Evolutionary conservation across 2,329 filamentous ascomycete genomes (phyloP), one percentile per base, ranked within the genome.

Genomic region (Huntiella moniliformis): DNA sequence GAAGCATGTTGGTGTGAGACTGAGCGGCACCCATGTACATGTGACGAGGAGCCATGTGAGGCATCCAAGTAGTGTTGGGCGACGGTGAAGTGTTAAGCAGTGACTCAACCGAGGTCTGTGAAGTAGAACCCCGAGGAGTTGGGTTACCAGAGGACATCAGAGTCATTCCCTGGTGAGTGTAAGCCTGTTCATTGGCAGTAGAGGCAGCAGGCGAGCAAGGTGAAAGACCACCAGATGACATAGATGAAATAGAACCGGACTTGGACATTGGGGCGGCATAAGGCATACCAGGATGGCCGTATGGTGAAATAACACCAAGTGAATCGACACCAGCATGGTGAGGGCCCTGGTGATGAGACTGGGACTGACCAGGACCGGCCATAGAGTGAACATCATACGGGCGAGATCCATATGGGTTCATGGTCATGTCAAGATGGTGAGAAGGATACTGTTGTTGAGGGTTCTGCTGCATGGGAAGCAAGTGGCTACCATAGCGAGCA

Each of bases 21-120:
- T 48, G 42, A 5, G 45, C 39, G 16, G 31, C 41, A 15, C 34
- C 17, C 3, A 44, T 40, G 39, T 50, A 47, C 48, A 50, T 50
- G 31, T 38, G 44, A 3, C 39, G 38, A 5, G 28, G 38, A 5
- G 39, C 16, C 11, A 17, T 32, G 16, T 22, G 13, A 28, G 36
- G 38, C 4, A 39, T 13, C 48, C 48, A 49, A n/a, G 10, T 31
- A 4, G 34, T 40, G 17, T 36, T 16, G 22, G 43, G 40, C 34
- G 44, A 44, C 3, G 48, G 44, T 18, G 48, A 50, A 1, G 48
- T 44, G 48, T 50, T 50, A n/a, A 50, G 44, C n/a, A 50, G 41
- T 7, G 48, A 35, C 8, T 38, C 37, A 11, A 50, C 48, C 1
- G 48, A 45, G 2, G 48, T 44, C 32, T 48, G 46, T 32, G 41